Percentiles rank a stretch among this genome's conserved stretches.
phyloP scores from a whole-genome alignment of 306 rosid genomes.

The Leucaena leucocephala region DNA sequence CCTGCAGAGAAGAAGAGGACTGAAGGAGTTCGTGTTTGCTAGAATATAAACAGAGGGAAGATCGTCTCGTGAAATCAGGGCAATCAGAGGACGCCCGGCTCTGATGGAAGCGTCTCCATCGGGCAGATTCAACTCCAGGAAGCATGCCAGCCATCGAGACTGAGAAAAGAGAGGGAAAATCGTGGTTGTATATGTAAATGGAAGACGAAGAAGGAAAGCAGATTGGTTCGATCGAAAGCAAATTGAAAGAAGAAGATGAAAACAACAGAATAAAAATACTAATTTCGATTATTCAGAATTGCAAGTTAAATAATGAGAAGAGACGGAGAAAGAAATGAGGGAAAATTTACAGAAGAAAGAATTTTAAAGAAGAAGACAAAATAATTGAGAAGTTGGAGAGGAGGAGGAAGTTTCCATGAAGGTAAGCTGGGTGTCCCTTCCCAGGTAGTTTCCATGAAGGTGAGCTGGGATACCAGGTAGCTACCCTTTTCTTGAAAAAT shows the following conservation, averaged over 20 bases:
- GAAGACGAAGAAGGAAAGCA: not conserved
- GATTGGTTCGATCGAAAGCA: not conserved
- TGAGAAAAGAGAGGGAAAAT: no score
- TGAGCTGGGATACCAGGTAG: no score
- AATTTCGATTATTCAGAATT: no score
- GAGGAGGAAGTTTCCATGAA: not conserved
- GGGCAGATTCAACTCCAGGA: conserved; percentile 88
- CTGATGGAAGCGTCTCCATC: not conserved
- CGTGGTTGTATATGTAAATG: no score
- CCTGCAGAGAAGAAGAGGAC: conserved; percentile 40
- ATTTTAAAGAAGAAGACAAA: not conserved
- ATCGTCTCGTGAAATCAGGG: conserved; percentile 55
- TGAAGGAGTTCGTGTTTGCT: conserved; percentile 58
- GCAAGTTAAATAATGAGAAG: no score
- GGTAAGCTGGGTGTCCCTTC: not conserved
- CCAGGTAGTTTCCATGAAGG: no score
- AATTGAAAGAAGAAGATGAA: not conserved
- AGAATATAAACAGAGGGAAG: conserved; percentile 68
- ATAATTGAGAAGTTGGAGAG: not conserved
- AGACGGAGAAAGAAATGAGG: no score
- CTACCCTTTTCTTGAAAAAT: no score
- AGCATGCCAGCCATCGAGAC: conserved; percentile 77
- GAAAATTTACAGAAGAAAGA: not conserved
- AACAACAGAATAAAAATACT: no score
- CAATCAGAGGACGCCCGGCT: conserved; percentile 35